Evolutionary conservation across 1,284 basidiomycete species (phyloP).

Genomic region (Sanguinoderma infundibulare): DNA sequence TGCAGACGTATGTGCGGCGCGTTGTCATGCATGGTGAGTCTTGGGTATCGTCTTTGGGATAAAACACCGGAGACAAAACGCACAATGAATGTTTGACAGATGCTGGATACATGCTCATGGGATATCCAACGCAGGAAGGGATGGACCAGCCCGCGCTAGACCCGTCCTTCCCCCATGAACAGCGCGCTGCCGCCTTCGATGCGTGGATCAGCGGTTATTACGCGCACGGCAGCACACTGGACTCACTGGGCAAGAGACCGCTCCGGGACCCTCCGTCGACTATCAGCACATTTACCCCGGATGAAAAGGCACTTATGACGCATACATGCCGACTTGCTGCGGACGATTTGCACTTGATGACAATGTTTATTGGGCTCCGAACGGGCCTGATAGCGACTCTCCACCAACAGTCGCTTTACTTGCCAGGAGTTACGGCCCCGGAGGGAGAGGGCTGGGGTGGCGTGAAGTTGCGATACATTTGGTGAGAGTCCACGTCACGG

Average conservation of each 20-base stretch:
- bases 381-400: background rate
- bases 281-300: conserved; percentile 11
- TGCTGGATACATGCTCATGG: background rate
- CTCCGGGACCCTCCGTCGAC: background rate
- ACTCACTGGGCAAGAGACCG: background rate
- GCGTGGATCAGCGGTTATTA: conserved; percentile 13
- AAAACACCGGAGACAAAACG: background rate
- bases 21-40: conserved; percentile 30
- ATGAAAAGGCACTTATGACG: background rate
- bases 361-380: background rate
- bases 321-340: background rate
- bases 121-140: background rate
- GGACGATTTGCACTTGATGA: background rate
- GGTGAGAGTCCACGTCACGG: conserved; percentile 13
- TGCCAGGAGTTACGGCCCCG: background rate
- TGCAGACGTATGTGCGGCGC: conserved; percentile 27
- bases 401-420: background rate
- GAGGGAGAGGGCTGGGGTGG: conserved; percentile 6
- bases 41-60: background rate
- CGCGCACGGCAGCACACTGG: background rate
- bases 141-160: background rate
- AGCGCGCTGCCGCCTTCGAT: background rate
- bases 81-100: background rate
- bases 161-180: background rate
- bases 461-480: conserved; percentile 13